These are phyloP conservation scores for Candida maris DNA, from an alignment of 805 yeast genomes.

Conservation along the genomic window DNA sequence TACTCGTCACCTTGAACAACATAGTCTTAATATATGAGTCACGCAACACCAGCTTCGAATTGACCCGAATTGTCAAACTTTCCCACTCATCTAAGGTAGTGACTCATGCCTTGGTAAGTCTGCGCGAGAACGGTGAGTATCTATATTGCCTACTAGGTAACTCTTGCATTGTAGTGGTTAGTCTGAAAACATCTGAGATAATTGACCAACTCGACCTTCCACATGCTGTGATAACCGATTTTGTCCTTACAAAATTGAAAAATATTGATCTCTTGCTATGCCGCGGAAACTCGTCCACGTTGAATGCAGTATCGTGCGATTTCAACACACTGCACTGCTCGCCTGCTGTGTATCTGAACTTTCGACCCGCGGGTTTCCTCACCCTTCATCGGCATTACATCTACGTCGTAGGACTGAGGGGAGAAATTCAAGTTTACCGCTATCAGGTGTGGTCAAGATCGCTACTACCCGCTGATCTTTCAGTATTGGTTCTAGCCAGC, in stretches of 20 bases:
- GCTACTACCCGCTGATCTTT: constrained; percentile 11
- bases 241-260: neutral
- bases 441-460: constrained; percentile 8
- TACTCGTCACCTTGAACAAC: constrained; percentile 10
- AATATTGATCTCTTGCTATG: constrained; percentile 4
- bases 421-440: constrained; percentile 16
- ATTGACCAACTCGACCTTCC: constrained; percentile 3
- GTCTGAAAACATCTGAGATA: constrained; percentile 7
- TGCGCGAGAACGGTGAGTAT: constrained; percentile 3
- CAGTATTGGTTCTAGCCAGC: constrained; percentile 6
- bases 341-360: constrained; percentile 13
- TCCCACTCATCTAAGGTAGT: constrained; percentile 2
- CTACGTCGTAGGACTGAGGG: constrained; percentile 20
- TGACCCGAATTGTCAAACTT: constrained; percentile 9
- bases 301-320: constrained; percentile 4
- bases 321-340: constrained; percentile 3
- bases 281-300: constrained; percentile 3
- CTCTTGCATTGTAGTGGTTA: constrained; percentile 5
- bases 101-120: neutral
- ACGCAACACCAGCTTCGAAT: neutral
- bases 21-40: constrained; percentile 6
- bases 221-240: neutral
- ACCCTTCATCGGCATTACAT: constrained; percentile 17
- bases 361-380: constrained; percentile 24
- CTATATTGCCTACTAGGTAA: constrained; percentile 7